These are phyloP conservation scores for Xylaria sp. DNA, from an alignment of 2,329 filamentous ascomycete species.

Conservation along the genomic window DNA sequence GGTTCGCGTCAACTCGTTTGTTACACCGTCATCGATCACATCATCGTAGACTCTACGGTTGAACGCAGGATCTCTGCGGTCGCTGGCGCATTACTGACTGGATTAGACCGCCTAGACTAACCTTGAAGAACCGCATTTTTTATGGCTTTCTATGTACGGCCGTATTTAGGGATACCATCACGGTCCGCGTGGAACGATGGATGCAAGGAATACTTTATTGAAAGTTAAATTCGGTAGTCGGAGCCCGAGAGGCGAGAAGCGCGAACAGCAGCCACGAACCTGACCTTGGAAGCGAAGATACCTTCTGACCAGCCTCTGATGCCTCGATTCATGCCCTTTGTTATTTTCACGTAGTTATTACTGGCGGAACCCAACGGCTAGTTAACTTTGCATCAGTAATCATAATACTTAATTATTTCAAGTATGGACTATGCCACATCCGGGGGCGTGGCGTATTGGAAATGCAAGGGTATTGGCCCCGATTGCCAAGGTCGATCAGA, in stretches of 20 bases:
- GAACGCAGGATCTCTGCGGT: constrained; percentile 13
- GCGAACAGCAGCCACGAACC: neutral
- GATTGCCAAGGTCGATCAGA: constrained; percentile 39
- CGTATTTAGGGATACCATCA: constrained; percentile 20
- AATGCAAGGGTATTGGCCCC: constrained; percentile 27
- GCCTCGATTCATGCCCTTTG: neutral
- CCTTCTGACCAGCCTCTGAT: neutral
- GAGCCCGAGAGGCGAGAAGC: neutral
- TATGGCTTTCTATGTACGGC: constrained; percentile 26
- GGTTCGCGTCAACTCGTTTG: neutral
- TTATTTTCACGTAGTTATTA: neutral
- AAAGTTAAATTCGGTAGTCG: neutral
- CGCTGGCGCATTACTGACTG: neutral
- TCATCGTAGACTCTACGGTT: constrained; percentile 2
- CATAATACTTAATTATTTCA: constrained; percentile 16
- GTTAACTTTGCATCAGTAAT: constrained; percentile 11
- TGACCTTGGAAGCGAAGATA: neutral
- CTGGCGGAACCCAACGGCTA: neutral
- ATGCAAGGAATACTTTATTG: constrained; percentile 16
- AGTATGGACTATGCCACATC: constrained; percentile 6
- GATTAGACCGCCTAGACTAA: neutral
- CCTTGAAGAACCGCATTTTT: neutral
- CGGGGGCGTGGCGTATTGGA: constrained; percentile 19
- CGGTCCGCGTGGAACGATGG: constrained; percentile 25
- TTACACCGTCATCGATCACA: neutral